Percentiles rank a stretch among this genome's conserved stretches.
Conservation (phyloP, 768 basidiomycete genomes). For the Boletus rufocinnamomeus region DNA sequence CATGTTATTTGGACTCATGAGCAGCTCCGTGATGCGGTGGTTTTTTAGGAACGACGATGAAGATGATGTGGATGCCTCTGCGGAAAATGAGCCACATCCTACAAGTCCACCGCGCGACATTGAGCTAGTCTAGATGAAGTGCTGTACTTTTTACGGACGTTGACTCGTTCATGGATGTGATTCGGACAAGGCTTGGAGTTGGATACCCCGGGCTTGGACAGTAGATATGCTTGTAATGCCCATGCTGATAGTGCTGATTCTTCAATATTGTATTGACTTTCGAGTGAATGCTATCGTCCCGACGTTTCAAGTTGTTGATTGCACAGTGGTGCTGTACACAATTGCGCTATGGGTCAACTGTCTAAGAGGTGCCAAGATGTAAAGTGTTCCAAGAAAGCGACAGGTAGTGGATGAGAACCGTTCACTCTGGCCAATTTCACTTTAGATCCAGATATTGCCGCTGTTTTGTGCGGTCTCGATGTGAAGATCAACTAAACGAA, state of each 20-base stretch:
- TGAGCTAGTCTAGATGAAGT: neutral
- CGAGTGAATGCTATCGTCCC: too few species aligned
- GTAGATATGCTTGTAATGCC: neutral
- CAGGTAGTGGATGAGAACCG: too few species aligned
- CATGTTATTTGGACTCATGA: neutral
- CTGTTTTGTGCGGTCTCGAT: slow-evolving; percentile 94
- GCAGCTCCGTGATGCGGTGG: neutral
- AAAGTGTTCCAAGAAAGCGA: too few species aligned
- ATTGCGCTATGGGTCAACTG: too few species aligned
- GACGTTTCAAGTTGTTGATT: too few species aligned
- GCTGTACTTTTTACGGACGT: neutral
- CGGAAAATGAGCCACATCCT: neutral
- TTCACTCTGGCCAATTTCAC: slow-evolving; percentile 71
- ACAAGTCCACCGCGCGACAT: neutral
- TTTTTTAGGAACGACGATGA: neutral
- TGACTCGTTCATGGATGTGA: neutral
- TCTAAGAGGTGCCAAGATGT: too few species aligned
- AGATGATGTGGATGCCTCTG: neutral
- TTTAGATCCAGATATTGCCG: slow-evolving; percentile 78
- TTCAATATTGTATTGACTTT: neutral
- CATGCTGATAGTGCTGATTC: neutral
- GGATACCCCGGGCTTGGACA: neutral
- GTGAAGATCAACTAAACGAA: slow-evolving; percentile 84
- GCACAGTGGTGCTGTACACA: too few species aligned
- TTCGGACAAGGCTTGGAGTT: neutral